Percentiles rank a stretch among this genome's conserved stretches.
Evolutionary conservation across 176 grass and related monocot species (phyloP).

Genomic region (Triticum monococcum): DNA sequence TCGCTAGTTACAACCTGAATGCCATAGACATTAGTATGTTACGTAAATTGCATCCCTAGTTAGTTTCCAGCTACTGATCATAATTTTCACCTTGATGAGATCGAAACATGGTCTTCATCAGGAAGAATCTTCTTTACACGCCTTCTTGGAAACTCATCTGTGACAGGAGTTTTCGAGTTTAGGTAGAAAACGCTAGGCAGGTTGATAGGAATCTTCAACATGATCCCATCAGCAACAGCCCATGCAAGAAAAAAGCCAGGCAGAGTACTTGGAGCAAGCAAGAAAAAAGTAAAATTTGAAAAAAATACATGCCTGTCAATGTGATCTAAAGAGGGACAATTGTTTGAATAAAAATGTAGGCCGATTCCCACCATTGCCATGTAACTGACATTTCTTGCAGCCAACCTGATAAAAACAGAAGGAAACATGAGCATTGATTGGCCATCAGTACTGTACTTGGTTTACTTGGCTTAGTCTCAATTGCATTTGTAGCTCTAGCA

Average conservation of each 20-base stretch:
- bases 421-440: conserved; percentile 20
- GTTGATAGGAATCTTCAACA: too few species aligned
- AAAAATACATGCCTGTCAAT: conserved; percentile 70
- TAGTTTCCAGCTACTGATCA: conserved; percentile 28
- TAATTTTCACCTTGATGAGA: conserved; percentile 77
- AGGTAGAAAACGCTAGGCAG: conserved; percentile 54
- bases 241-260: too few species aligned
- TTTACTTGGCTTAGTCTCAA: not conserved
- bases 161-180: conserved; percentile 71
- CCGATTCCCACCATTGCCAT: conserved; percentile 31
- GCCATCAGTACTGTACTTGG: not conserved
- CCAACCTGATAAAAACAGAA: conserved; percentile 57
- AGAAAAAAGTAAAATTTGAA: not conserved
- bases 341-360: conserved; percentile 76
- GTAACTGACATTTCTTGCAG: conserved; percentile 42
- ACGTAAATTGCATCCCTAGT: not conserved
- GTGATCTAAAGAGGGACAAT: conserved; percentile 71
- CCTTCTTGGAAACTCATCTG: conserved; percentile 86
- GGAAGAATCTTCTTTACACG: conserved; percentile 91
- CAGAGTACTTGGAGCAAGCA: too few species aligned
- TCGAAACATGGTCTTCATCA: conserved; percentile 75
- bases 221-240: too few species aligned
- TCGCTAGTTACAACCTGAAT: conserved; percentile 78
- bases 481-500: not conserved
- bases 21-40: conserved; percentile 22